Evolutionary conservation across 2,329 filamentous ascomycete genomes (phyloP).

Genomic region (Botrytis fabae): DNA sequence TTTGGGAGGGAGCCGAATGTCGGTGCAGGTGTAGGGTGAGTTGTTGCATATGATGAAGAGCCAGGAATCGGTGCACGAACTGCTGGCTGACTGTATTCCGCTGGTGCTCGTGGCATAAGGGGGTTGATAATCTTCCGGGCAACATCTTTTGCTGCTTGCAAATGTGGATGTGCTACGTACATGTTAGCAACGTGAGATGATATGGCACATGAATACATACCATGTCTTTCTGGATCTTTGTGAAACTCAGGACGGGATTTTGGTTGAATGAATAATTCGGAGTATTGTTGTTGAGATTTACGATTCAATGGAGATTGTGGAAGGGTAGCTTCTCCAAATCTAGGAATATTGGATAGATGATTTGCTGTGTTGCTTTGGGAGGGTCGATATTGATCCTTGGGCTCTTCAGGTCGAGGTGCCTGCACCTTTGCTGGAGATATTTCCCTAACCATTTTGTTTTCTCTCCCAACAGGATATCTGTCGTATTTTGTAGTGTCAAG

Average conservation of each 20-base stretch:
- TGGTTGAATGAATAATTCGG: conserved; percentile 38
- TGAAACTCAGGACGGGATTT: conserved; percentile 40
- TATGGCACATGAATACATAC: conserved; percentile 26
- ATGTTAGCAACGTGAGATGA: not conserved
- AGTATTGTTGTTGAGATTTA: conserved; percentile 31
- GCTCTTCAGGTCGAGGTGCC: conserved; percentile 29
- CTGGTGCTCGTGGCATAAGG: conserved; percentile 35
- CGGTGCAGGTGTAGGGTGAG: conserved; percentile 33
- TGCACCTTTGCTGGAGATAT: conserved; percentile 38
- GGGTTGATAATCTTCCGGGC: conserved; percentile 34
- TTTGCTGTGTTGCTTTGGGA: conserved; percentile 23
- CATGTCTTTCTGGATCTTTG: conserved; percentile 32
- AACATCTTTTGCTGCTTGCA: conserved; percentile 37
- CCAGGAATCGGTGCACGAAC: conserved; percentile 33
- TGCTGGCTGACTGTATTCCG: conserved; percentile 31
- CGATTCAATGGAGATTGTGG: conserved; percentile 40
- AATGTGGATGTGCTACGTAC: conserved; percentile 34
- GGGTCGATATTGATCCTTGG: conserved; percentile 31
- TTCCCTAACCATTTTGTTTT: conserved; percentile 40
- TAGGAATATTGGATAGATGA: conserved; percentile 31
- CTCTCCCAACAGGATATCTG: not conserved
- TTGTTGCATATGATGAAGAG: conserved; percentile 36
- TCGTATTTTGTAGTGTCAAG: conserved; percentile 26
- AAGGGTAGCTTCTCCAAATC: conserved; percentile 39
- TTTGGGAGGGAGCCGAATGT: conserved; percentile 39